Evolutionary conservation across 345 rosid species (phyloP).

Genomic region (Eucalyptus cloeziana): DNA sequence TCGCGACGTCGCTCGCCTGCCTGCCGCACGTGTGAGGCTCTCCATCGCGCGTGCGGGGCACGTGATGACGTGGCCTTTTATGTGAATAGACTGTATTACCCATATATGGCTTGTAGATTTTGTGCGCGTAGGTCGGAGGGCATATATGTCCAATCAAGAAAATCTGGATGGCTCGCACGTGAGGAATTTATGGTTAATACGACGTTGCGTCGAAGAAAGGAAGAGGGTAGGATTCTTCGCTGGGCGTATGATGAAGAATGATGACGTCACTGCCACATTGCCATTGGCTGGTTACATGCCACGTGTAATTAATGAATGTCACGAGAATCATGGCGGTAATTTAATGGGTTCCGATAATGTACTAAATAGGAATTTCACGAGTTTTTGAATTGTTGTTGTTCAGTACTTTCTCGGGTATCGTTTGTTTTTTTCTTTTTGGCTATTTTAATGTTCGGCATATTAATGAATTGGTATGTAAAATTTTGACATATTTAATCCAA

Average conservation of each 20-base stretch:
- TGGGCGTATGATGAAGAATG: not conserved
- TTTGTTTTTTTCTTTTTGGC: not conserved
- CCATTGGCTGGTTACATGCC: not conserved
- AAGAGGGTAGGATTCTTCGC: too few species aligned
- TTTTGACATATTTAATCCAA: not conserved
- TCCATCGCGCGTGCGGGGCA: not conserved
- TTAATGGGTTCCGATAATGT: not conserved
- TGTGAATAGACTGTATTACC: not conserved
- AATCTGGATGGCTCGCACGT: not conserved
- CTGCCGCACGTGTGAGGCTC: conserved; percentile 7
- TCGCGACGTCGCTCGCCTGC: conserved; percentile 35
- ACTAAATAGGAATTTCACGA: not conserved
- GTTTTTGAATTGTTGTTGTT: not conserved
- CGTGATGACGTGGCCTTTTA: not conserved
- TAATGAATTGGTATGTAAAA: not conserved
- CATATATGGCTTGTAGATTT: not conserved
- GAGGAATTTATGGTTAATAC: not conserved
- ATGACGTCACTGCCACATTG: not conserved
- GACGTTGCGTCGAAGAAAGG: not conserved
- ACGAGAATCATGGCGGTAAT: not conserved
- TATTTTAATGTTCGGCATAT: not conserved
- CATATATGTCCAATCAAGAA: not conserved
- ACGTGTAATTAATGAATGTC: not conserved
- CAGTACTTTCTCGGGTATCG: not conserved
- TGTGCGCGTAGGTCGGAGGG: not conserved